Evolutionary conservation across 768 basidiomycete genomes (phyloP).

Genomic region (Podaxis sp.): DNA sequence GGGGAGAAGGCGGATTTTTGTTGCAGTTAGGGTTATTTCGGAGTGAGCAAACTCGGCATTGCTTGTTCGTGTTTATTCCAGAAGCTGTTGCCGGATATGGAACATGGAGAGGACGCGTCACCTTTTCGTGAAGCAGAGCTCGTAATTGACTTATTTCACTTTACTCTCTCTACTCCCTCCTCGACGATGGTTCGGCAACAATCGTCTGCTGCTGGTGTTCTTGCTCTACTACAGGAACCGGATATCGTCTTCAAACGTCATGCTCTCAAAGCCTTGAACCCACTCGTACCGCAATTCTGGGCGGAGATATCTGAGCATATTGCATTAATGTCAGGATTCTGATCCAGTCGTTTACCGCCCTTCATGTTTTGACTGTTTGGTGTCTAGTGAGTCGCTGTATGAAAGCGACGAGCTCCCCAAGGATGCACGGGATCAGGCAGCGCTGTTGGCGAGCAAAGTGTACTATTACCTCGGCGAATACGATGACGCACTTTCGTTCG

Average conservation of each 20-base stretch:
- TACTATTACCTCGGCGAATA: conserved; percentile 97
- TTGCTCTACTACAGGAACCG: conserved; percentile 89
- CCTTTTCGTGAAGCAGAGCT: conserved; percentile 30
- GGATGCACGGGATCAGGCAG: conserved; percentile 77
- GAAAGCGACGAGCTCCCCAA: conserved; percentile 78
- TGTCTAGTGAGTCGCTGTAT: conserved; percentile 80
- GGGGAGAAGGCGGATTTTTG: conserved; percentile 12
- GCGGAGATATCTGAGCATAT: conserved; percentile 97
- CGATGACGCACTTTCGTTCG: conserved; percentile 94
- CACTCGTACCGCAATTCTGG: conserved; percentile 94
- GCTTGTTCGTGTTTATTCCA: conserved; percentile 1
- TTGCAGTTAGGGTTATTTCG: conserved; percentile 32
- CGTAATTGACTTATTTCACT: conserved; percentile 17
- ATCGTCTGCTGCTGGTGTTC: conserved; percentile 85
- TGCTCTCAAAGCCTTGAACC: conserved; percentile 81
- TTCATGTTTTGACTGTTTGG: conserved; percentile 14
- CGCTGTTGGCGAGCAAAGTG: conserved; percentile 94
- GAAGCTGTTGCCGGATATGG: conserved; percentile 18
- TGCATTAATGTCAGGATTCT: conserved; percentile 70
- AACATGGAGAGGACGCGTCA: conserved; percentile 41
- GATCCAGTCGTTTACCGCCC: conserved; percentile 12
- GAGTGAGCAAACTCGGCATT: conserved; percentile 23
- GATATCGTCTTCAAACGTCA: conserved; percentile 87
- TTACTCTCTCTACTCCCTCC: conserved; percentile 19
- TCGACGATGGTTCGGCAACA: conserved; percentile 68